These are phyloP conservation scores for Solanum pimpinellifolium DNA, from an alignment of 257 asterid genomes.

Conservation along the genomic window DNA sequence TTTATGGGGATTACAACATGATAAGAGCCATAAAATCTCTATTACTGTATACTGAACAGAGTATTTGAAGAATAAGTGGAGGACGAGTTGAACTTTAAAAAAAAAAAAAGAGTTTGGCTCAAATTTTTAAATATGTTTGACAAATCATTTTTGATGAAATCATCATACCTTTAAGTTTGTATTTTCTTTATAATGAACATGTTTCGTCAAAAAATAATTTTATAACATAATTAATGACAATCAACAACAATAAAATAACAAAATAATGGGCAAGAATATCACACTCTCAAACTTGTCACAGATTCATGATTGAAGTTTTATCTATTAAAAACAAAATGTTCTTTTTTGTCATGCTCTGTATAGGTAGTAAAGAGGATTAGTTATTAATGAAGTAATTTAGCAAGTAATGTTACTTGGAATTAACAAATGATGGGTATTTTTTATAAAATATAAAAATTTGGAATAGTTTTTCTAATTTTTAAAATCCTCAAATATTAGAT, in stretches of 20 bases:
- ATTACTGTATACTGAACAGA: not conserved
- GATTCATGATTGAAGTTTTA: not conserved
- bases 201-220: not conserved
- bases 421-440: not conserved
- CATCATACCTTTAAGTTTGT: not conserved
- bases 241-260: not conserved
- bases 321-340: too few relatives aligned
- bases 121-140: too few relatives aligned
- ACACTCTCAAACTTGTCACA: not conserved
- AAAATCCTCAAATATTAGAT: not conserved
- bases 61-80: not conserved
- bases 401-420: not conserved
- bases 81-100: not conserved
- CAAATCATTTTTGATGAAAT: not conserved
- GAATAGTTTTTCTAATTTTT: too few relatives aligned
- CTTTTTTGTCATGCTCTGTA: not conserved
- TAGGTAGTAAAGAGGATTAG: not conserved
- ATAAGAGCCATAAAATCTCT: not conserved
- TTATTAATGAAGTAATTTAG: not conserved
- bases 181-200: too few relatives aligned
- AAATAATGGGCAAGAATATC: too few relatives aligned
- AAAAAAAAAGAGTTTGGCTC: not conserved
- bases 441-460: too few relatives aligned
- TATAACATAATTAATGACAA: too few relatives aligned
- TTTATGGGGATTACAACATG: not conserved